Percentiles rank a stretch among this genome's conserved stretches.
phyloP scores from a whole-genome alignment of 768 basidiomycete genomes.

The Lactarius indigo region DNA sequence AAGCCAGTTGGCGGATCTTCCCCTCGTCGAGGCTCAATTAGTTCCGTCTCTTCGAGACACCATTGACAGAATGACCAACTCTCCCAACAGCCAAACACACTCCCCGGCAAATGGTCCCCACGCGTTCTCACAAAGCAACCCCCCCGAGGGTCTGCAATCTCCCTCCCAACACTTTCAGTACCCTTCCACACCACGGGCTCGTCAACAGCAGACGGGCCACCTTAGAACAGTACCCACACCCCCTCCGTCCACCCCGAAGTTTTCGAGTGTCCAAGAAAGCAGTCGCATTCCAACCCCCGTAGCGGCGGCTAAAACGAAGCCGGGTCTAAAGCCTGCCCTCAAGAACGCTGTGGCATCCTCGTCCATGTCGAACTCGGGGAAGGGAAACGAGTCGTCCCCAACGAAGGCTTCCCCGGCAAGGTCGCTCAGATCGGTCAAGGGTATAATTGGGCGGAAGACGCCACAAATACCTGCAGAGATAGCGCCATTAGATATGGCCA shows the following conservation, averaged over 20 bases:
- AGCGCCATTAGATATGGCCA: background rate
- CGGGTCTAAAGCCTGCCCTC: conserved; percentile 22
- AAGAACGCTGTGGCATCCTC: conserved; percentile 14
- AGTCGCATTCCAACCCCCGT: conserved; percentile 21
- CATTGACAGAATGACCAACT: conserved; percentile 64
- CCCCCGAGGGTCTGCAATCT: background rate
- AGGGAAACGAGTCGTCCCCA: conserved; percentile 11
- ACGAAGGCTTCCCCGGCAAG: conserved; percentile 24
- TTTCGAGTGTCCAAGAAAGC: background rate
- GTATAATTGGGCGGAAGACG: conserved; percentile 22
- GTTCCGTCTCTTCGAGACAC: conserved; percentile 71
- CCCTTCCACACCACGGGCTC: conserved; percentile 15
- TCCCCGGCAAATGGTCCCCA: background rate
- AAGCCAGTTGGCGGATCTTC: conserved; percentile 50
- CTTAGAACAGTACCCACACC: background rate
- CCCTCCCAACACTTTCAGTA: conserved; percentile 8
- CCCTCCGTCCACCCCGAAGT: background rate
- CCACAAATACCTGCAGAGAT: conserved; percentile 13
- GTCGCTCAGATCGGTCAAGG: conserved; percentile 20
- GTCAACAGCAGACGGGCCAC: conserved; percentile 10
- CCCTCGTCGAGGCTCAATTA: conserved; percentile 59
- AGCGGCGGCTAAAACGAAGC: conserved; percentile 11
- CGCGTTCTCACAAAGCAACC: background rate
- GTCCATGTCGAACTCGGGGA: background rate
- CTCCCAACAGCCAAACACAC: conserved; percentile 17